A percentile compares a stretch with the other conserved stretches of the same genome.
Conservation (phyloP, 2,329 filamentous ascomycete genomes). For the Huntiella decipiens region DNA sequence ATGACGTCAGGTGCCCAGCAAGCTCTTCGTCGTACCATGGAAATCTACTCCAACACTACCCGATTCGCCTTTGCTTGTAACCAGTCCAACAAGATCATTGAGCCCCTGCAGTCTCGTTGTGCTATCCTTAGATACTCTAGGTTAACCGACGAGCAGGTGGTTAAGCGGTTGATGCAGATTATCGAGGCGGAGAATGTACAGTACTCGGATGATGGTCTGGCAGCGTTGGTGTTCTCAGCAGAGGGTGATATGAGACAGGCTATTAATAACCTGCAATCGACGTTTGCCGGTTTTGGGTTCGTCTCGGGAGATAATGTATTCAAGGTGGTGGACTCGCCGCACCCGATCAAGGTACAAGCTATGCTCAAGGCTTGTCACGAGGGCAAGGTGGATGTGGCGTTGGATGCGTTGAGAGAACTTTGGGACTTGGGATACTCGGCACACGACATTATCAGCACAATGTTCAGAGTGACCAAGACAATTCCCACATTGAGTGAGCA, state of each 20-base stretch:
- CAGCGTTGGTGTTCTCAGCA: constrained; percentile 89
- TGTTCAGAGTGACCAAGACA: constrained; percentile 97
- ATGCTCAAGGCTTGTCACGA: constrained; percentile 98
- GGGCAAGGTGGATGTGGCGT: constrained; percentile 68
- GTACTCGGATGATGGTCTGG: constrained; percentile 81
- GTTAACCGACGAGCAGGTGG: constrained; percentile 79
- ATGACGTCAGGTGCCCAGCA: constrained; percentile 97
- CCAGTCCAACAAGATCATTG: constrained; percentile 97
- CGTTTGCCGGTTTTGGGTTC: constrained; percentile 81
- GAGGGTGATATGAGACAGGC: constrained; percentile 98
- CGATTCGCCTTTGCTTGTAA: constrained; percentile 97
- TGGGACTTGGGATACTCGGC: constrained; percentile 96
- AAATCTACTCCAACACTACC: constrained; percentile 93
- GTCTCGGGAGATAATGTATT: constrained; percentile 98
- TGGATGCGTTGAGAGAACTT: constrained; percentile 73
- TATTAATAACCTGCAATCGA: constrained; percentile 95
- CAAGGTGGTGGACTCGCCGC: constrained; percentile 88
- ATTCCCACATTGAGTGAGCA: constrained; percentile 85
- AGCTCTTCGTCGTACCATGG: constrained; percentile 88
- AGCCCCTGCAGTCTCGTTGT: constrained; percentile 91
- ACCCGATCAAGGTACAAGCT: constrained; percentile 94
- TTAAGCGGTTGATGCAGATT: constrained; percentile 78
- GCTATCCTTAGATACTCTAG: constrained; percentile 88
- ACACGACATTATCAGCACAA: constrained; percentile 96
- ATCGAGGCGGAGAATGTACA: constrained; percentile 81